Conservation (phyloP, 805 yeast genomes). For the Schwanniomyces occidentalis region DNA sequence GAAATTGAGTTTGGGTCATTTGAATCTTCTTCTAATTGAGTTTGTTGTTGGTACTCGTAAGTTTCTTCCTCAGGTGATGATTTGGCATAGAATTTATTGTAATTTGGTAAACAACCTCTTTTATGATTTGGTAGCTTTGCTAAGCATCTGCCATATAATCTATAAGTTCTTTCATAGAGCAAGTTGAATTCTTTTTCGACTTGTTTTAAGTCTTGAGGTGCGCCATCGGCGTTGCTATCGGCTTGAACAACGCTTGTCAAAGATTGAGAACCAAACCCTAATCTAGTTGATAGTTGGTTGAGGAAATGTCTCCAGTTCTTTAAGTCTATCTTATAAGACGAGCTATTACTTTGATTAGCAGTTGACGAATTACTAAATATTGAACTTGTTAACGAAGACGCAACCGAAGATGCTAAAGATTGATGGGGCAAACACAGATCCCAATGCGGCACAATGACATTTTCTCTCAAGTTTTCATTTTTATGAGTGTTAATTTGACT, state of each 20-base stretch:
- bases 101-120: constrained; percentile 41
- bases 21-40: constrained; percentile 26
- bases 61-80: constrained; percentile 9
- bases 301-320: constrained; percentile 38
- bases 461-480: constrained; percentile 42
- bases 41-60: constrained; percentile 17
- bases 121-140: constrained; percentile 36
- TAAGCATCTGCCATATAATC: constrained; percentile 38
- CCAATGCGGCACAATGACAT: constrained; percentile 46
- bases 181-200: constrained; percentile 34
- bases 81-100: constrained; percentile 28
- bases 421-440: constrained; percentile 35
- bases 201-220: constrained; percentile 14
- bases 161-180: constrained; percentile 36
- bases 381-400: constrained; percentile 17
- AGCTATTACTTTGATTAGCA: constrained; percentile 17
- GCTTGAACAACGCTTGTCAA: constrained; percentile 24
- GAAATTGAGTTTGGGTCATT: constrained; percentile 34
- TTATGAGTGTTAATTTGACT: constrained; percentile 44
- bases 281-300: constrained; percentile 30
- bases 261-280: constrained; percentile 36
- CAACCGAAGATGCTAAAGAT: constrained; percentile 12
- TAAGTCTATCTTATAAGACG: constrained; percentile 27
- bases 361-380: constrained; percentile 28
- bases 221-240: constrained; percentile 8